Conservation (phyloP, 441 rosid species). For the Adansonia madagascariensis region DNA sequence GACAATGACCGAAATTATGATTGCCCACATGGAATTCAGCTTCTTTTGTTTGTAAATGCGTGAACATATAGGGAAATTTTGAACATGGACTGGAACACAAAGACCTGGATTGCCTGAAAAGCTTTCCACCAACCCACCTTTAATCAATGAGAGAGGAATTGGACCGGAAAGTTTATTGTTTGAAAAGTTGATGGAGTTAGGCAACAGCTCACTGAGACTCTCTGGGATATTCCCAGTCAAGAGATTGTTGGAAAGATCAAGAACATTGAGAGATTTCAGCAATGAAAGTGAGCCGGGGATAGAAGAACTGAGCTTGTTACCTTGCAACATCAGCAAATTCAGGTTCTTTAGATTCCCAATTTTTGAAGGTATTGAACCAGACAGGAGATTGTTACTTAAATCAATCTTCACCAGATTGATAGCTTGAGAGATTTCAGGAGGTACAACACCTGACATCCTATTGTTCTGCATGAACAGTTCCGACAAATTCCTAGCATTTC, state of each 20-base stretch:
- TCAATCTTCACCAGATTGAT: constrained; percentile 85
- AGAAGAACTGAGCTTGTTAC: constrained; percentile 64
- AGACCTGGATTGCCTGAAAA: constrained; percentile 85
- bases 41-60: constrained; percentile 47
- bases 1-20: constrained; percentile 54
- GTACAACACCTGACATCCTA: constrained; percentile 66
- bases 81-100: constrained; percentile 58
- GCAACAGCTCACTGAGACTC: constrained; percentile 61
- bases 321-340: constrained; percentile 71
- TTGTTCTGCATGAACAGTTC: constrained; percentile 83
- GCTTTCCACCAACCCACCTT: constrained; percentile 77
- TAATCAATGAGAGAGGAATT: constrained; percentile 66
- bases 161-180: constrained; percentile 86
- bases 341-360: constrained; percentile 73
- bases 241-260: constrained; percentile 79
- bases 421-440: constrained; percentile 69
- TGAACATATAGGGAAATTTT: constrained; percentile 65
- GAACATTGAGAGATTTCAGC: constrained; percentile 81
- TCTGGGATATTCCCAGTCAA: constrained; percentile 81
- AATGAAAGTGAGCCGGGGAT: constrained; percentile 71
- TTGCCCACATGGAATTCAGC: constrained; percentile 62
- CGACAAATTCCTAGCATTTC: constrained; percentile 73
- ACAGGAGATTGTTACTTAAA: constrained; percentile 70
- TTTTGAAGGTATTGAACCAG: constrained; percentile 82
- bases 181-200: constrained; percentile 82